Evolutionary conservation across 768 basidiomycete genomes (phyloP).

Genomic region (Cyathus striatus): DNA sequence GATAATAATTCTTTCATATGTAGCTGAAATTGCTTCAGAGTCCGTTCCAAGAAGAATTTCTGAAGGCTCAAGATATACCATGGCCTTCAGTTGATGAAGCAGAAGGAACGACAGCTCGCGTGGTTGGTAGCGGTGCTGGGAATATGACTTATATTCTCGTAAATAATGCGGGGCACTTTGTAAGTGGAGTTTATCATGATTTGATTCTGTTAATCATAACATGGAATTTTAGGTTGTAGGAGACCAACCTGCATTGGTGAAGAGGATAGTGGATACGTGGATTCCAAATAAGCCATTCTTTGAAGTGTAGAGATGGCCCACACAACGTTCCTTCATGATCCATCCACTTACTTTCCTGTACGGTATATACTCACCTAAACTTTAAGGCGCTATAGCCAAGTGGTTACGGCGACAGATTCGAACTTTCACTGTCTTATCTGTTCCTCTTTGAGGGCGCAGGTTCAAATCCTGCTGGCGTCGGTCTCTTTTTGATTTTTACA

Average conservation of each 20-base stretch:
- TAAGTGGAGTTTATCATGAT: constrained; percentile 12
- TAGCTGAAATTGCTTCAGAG: constrained; percentile 18
- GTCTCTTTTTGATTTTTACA: no score
- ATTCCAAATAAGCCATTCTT: constrained; percentile 7
- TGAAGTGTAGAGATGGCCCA: no score
- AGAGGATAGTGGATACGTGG: constrained; percentile 14
- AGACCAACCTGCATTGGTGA: constrained; percentile 14
- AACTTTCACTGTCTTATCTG: no score
- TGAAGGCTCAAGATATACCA: constrained; percentile 16
- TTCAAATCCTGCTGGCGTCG: no score
- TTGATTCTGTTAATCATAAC: not conserved
- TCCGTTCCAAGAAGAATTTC: constrained; percentile 20
- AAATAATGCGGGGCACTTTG: constrained; percentile 25
- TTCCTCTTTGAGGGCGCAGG: no score
- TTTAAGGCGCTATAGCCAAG: constrained; percentile 75
- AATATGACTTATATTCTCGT: constrained; percentile 25
- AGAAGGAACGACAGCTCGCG: constrained; percentile 18
- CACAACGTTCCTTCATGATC: no score
- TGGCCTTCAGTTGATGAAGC: constrained; percentile 18
- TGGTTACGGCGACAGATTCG: constrained; percentile 79
- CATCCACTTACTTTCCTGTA: no score
- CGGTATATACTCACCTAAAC: no score
- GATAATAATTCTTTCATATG: not conserved
- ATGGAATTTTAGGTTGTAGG: constrained; percentile 7
- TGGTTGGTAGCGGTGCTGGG: constrained; percentile 22